phyloP scores from a whole-genome alignment of 352 stramenopile genomes.

The Stramenopiles sp. region DNA sequence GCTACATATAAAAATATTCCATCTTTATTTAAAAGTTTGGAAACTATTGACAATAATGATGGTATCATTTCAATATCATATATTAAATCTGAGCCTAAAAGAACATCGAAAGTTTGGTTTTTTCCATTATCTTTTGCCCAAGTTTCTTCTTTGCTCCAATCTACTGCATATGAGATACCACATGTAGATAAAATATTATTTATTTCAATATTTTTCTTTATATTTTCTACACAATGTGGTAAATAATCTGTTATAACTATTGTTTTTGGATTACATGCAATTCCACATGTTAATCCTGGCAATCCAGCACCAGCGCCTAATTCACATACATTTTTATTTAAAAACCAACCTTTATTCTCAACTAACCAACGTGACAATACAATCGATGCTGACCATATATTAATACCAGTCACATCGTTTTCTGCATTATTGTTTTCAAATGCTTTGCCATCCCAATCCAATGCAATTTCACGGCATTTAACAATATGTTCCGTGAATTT shows the following conservation, averaged over 20 bases:
- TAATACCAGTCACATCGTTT: constrained; percentile 58
- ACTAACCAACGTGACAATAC: constrained; percentile 57
- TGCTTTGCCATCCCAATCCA: constrained; percentile 53
- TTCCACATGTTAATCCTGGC: constrained; percentile 41
- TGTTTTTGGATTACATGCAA: constrained; percentile 43
- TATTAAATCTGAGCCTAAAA: constrained; percentile 55
- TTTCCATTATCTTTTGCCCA: constrained; percentile 24
- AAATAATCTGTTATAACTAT: constrained; percentile 60
- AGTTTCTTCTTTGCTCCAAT: constrained; percentile 46
- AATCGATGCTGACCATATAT: constrained; percentile 58
- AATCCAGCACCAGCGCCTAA: constrained; percentile 54
- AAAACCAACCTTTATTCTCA: constrained; percentile 34
- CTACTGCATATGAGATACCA: constrained; percentile 38
- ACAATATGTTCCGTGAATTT: constrained; percentile 40
- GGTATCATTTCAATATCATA: constrained; percentile 56
- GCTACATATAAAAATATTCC: constrained; percentile 47
- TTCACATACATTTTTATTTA: constrained; percentile 47
- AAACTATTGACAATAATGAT: constrained; percentile 43
- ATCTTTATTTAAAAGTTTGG: constrained; percentile 25
- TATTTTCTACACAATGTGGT: constrained; percentile 46
- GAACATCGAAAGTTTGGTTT: constrained; percentile 33
- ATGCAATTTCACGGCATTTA: constrained; percentile 37
- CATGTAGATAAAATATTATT: constrained; percentile 43
- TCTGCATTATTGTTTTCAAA: constrained; percentile 42
- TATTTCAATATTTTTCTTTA: constrained; percentile 47